Evolutionary conservation across 208 protist species (phyloP), one percentile per base, ranked within the genome.

Genomic region (Leishmania lainsoni): DNA sequence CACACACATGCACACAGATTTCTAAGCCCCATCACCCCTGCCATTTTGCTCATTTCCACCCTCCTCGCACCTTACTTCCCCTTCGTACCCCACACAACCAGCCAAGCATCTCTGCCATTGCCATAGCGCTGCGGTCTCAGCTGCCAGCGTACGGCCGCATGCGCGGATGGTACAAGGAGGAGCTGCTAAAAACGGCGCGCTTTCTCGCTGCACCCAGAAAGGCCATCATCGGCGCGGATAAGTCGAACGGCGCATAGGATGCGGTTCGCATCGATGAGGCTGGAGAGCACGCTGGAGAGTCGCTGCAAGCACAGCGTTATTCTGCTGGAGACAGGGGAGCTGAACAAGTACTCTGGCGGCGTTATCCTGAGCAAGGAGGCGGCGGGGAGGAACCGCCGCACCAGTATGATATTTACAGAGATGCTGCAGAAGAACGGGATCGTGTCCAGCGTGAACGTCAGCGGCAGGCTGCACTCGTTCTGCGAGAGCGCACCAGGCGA

Each of bases 311-410:
- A 97, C 86, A 87, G 97, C 81, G 86, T 98, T 79, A 82, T 99
- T 26, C 85, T 99, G 65, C 78, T 94, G 49, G 92, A 90, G 81
- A 84, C 85, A 49, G 85, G 88, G 81, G 97, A 87, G 56, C 76
- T 98, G 29, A 91, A 94, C 77, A 79, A 99, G 84, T 98, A 96
- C 94, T 98, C 99, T 89, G 89, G 92, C 83, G 99, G 99, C 82
- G 98, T 98, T 65, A 99, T 99, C 84, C 81, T 99, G 58, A 98
- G 95, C 87, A 98, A 99, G 68, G 99, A 99, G 89, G 99, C 98
- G 8, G 90, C 99, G 29, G 89, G 84, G 81, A 98, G 99, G 90
- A 98, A 96, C 80, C 86, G 93, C 63, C 83, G 76, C 72, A 93
- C 92, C 70, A 98, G 98, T 42, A 83, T 81, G 68, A 86, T 85